Evolutionary conservation across 176 grass and related monocot genomes (phyloP), one percentile per base, ranked within the genome.

Genomic region (Secale cereale): DNA sequence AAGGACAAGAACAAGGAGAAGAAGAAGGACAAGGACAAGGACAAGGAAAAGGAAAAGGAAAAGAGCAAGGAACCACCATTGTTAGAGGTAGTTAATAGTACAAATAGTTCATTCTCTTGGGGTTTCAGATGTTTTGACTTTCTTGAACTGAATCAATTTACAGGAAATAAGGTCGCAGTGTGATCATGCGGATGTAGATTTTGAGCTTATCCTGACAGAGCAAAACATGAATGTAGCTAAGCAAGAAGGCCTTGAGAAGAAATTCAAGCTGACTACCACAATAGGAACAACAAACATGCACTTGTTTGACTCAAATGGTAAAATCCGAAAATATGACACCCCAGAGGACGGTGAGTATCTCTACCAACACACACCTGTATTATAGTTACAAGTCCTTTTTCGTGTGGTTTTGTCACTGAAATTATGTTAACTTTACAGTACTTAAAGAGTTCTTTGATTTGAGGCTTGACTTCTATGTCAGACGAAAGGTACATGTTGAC

Each of bases 381-480:
- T 41, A 25, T 72, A 67, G 46, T 4, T 56, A 36, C 61, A 19
- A 1, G 6, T 30, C 48, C 6, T 16, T 30, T 30, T 65, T 16
- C 27, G 15, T 30, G 62, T 30, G 27, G 13, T 30, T 30, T 65
- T 6, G 12, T 83, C 29, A 57, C 67, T 87, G 64, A 86, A 56
- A 20, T 22, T 30, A 15, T 84, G 39, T 15, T 6, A 70, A 25
- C 12, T 59, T 90, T 66, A 12, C 79, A 99, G 97, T 99, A 82
- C 85, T 99, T 10, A 74, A 96, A 45, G 93, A 96, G 4, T 99
- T 96, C 84, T 99, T 60, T 60, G 9, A 70, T 8, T 40, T 99
- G 59, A 90, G 97, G 72, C 86, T 94, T 22, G 84, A 59, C 25
- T 99, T 81, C 74, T 96, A 96, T 72, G 76, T 28, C 27, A 94